Conservation (phyloP, 2,329 filamentous ascomycete species). For the Hypoxylon sp. region DNA sequence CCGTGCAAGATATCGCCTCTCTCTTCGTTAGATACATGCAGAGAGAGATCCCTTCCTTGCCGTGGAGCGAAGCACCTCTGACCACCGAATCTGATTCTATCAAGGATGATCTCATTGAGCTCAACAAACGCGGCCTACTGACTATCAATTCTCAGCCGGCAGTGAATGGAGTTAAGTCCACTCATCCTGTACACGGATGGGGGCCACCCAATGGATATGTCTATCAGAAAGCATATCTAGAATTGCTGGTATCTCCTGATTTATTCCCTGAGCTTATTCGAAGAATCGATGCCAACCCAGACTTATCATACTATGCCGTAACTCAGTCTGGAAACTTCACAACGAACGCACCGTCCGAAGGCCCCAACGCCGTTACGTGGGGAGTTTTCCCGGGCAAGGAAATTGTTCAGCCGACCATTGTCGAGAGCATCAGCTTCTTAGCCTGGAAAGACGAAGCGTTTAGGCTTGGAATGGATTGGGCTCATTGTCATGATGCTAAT, state of each 20-base stretch:
- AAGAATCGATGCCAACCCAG: slow-evolving; percentile 82
- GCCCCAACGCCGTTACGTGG: slow-evolving; percentile 99
- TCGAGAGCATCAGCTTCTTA: slow-evolving; percentile 96
- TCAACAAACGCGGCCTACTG: slow-evolving; percentile 89
- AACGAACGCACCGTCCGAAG: slow-evolving; percentile 87
- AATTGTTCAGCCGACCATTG: slow-evolving; percentile 99
- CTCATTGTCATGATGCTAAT: slow-evolving; percentile 84
- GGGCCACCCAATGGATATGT: slow-evolving; percentile 95
- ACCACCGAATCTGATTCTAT: slow-evolving; percentile 86
- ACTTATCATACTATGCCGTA: slow-evolving; percentile 95
- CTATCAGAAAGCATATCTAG: slow-evolving; percentile 97
- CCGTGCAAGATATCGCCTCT: slow-evolving; percentile 82
- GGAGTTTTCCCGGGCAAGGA: slow-evolving; percentile 99
- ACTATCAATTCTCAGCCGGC: slow-evolving; percentile 99
- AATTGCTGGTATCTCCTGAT: slow-evolving; percentile 87
- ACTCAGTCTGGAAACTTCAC: slow-evolving; percentile 85
- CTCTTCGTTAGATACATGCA: slow-evolving; percentile 90
- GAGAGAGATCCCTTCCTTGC: slow-evolving; percentile 83
- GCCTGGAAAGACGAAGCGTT: slow-evolving; percentile 99
- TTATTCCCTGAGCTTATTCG: slow-evolving; percentile 82
- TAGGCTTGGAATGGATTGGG: slow-evolving; percentile 92
- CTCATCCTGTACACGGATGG: slow-evolving; percentile 91
- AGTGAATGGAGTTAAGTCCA: slow-evolving; percentile 90
- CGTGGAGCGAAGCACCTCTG: slow-evolving; percentile 94
- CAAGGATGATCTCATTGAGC: slow-evolving; percentile 79